A percentile compares a stretch with the other conserved stretches of the same genome.
Conservation (phyloP, 1,284 basidiomycete genomes). For the Microbotryum silenes-acaulis region DNA sequence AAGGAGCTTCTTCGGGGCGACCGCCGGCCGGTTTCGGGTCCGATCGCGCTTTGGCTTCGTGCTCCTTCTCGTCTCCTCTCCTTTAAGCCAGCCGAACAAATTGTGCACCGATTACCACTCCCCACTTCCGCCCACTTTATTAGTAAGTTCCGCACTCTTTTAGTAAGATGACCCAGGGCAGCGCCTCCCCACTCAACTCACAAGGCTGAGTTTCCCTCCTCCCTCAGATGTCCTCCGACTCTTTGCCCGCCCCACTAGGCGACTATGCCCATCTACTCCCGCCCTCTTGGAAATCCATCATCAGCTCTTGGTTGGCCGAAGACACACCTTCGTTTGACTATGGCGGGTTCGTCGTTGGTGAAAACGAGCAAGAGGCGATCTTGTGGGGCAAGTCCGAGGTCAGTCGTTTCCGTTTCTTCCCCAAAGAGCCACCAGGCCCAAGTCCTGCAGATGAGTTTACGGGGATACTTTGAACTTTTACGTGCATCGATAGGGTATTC, state of each 20-base stretch:
- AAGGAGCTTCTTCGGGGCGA: background rate
- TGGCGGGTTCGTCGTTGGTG: constrained; percentile 94
- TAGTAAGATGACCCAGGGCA: too few species aligned
- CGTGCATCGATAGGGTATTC: constrained; percentile 52
- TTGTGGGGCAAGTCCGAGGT: constrained; percentile 69
- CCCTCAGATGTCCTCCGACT: background rate
- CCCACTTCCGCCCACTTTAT: background rate
- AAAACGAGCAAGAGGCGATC: constrained; percentile 74
- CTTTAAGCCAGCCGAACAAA: background rate
- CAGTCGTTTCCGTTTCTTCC: background rate
- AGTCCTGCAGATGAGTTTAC: too few species aligned
- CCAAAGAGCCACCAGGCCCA: too few species aligned
- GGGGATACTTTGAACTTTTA: background rate
- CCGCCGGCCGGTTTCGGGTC: background rate
- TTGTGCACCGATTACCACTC: background rate
- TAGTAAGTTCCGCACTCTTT: too few species aligned
- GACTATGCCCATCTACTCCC: constrained; percentile 61
- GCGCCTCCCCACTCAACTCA: too few species aligned
- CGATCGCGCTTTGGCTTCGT: background rate
- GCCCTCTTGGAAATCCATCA: constrained; percentile 77
- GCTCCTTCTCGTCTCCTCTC: background rate
- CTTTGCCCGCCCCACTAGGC: constrained; percentile 24
- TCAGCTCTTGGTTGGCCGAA: constrained; percentile 79
- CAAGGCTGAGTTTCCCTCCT: background rate
- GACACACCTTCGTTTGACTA: constrained; percentile 97